phyloP scores from a whole-genome alignment of 2,329 filamentous ascomycete species.

The Talaromyces sp. region DNA sequence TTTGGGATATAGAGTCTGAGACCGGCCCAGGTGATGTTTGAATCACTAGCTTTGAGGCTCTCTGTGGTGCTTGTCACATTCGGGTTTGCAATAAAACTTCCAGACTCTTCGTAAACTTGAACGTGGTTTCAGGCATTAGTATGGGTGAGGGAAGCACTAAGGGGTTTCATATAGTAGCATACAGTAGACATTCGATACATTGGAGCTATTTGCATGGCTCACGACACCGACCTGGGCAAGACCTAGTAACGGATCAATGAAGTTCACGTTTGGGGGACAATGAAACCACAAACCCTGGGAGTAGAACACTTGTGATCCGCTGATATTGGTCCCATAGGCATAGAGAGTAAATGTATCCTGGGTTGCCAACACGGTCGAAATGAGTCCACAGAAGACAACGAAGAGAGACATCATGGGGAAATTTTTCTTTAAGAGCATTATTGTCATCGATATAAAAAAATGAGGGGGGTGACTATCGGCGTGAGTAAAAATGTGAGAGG shows the following conservation, averaged over 20 bases:
- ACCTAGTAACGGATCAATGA: neutral
- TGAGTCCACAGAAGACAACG: neutral
- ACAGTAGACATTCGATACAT: conserved; percentile 7
- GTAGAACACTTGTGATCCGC: neutral
- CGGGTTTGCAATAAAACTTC: conserved; percentile 1
- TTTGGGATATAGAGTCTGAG: neutral
- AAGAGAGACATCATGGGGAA: neutral
- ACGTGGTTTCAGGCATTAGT: neutral
- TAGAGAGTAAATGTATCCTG: conserved; percentile 1
- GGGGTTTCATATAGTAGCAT: neutral
- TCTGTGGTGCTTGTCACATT: neutral
- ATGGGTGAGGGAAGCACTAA: neutral
- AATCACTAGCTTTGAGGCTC: neutral
- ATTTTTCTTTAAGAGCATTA: neutral
- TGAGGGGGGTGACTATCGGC: neutral
- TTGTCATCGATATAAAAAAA: neutral
- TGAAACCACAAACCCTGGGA: neutral
- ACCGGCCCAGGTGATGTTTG: conserved; percentile 1
- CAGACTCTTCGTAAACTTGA: neutral
- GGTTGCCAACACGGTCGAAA: neutral
- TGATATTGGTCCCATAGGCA: conserved; percentile 1
- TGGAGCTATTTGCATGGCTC: neutral
- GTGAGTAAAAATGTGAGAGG: neutral
- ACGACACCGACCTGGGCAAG: conserved; percentile 1
- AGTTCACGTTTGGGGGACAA: neutral